Conservation (phyloP, 1,284 basidiomycete genomes). For the Naganishia sp. region DNA sequence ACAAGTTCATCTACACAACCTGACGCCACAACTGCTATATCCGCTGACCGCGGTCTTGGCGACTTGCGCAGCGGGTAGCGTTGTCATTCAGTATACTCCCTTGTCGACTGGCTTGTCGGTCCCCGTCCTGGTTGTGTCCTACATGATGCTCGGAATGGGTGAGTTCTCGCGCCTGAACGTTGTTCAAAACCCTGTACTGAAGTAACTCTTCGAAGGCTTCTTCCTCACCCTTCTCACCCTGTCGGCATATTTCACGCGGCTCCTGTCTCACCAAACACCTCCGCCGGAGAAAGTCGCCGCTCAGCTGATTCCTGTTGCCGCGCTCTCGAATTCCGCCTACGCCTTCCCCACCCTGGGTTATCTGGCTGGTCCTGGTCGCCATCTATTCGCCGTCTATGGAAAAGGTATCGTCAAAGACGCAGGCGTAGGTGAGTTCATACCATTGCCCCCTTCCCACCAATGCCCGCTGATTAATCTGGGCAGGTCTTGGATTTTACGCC, state of each 20-base stretch:
- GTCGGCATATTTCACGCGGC: slow-evolving; percentile 35
- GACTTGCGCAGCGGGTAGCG: slow-evolving; percentile 33
- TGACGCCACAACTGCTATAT: slow-evolving; percentile 35
- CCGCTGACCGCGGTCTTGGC: slow-evolving; percentile 34
- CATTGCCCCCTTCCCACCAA: too few species aligned
- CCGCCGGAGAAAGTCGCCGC: slow-evolving; percentile 33
- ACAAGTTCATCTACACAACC: slow-evolving; percentile 33
- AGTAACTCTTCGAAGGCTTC: slow-evolving; percentile 24
- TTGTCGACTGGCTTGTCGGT: slow-evolving; percentile 25
- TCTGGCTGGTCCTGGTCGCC: slow-evolving; percentile 34
- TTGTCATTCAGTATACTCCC: slow-evolving; percentile 34
- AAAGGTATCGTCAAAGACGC: slow-evolving; percentile 30
- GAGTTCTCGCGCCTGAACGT: not conserved
- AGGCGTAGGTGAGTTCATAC: slow-evolving; percentile 25
- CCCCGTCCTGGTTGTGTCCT: slow-evolving; percentile 34
- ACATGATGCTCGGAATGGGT: slow-evolving; percentile 37
- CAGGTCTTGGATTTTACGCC: slow-evolving; percentile 35
- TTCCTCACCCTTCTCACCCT: slow-evolving; percentile 35
- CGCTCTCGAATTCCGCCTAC: slow-evolving; percentile 35
- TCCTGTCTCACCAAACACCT: slow-evolving; percentile 35
- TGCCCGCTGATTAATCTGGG: not conserved
- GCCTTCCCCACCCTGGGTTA: slow-evolving; percentile 33
- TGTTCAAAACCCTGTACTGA: not conserved
- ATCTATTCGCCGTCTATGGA: slow-evolving; percentile 32
- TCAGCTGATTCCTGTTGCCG: slow-evolving; percentile 36